Percentiles rank a stretch among this genome's conserved stretches.
phyloP scores from a whole-genome alignment of 257 asterid genomes.

The Solanum rostratum region DNA sequence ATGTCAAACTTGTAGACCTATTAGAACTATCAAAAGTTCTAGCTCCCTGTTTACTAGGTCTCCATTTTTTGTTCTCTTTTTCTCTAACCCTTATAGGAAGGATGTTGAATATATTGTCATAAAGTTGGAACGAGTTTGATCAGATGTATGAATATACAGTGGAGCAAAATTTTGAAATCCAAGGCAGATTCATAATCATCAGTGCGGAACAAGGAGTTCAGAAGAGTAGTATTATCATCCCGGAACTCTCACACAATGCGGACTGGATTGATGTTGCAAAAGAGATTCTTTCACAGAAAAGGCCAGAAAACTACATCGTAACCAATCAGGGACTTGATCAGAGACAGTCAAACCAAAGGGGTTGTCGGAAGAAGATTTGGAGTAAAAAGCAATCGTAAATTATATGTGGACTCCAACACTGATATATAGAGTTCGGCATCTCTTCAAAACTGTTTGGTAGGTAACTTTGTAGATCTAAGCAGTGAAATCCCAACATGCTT shows the following conservation, averaged over 20 bases:
- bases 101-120: background rate
- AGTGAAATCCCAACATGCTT: background rate
- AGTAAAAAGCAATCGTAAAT: background rate
- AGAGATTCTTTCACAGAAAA: background rate
- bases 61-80: background rate
- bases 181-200: background rate
- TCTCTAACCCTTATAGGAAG: background rate
- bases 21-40: background rate
- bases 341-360: background rate
- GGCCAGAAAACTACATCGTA: background rate
- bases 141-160: background rate
- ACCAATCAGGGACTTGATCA: background rate
- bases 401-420: background rate
- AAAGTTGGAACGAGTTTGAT: background rate
- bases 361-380: background rate
- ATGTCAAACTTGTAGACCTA: background rate
- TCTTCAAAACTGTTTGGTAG: background rate
- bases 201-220: background rate
- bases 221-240: background rate
- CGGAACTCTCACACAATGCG: background rate
- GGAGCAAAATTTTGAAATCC: background rate
- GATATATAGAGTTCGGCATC: background rate
- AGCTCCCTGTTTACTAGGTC: background rate
- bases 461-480: background rate
- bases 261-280: background rate